These are phyloP conservation scores for Malus hybrid DNA, from an alignment of 331 rosid genomes.

Conservation along the genomic window DNA sequence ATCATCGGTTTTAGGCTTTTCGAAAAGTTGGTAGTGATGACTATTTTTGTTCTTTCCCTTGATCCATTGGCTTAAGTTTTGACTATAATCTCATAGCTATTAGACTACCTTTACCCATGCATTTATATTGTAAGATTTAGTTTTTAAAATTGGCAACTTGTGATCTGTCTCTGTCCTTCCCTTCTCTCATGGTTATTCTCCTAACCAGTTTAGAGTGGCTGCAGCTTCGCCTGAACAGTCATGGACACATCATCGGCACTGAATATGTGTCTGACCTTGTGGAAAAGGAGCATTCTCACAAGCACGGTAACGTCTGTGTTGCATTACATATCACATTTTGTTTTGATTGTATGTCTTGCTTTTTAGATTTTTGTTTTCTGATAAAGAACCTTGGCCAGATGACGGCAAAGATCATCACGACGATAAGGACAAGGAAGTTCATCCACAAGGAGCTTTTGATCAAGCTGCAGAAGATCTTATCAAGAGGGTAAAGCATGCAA, in stretches of 20 bases:
- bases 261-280: conserved; percentile 95
- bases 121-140: background rate
- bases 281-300: conserved; percentile 69
- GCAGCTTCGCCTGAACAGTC: conserved; percentile 81
- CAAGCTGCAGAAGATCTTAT: conserved; percentile 62
- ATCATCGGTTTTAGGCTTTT: background rate
- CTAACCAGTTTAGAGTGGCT: conserved; percentile 30
- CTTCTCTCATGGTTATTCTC: conserved; percentile 14
- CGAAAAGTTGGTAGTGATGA: background rate
- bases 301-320: conserved; percentile 51
- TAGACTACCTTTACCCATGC: background rate
- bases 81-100: background rate
- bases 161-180: background rate
- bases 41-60: background rate
- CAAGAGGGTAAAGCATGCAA: conserved; percentile 76
- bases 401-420: conserved; percentile 61
- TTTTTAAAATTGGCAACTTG: background rate
- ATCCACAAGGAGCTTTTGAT: conserved; percentile 56
- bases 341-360: background rate
- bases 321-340: background rate
- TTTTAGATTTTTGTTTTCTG: background rate
- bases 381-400: conserved; percentile 39
- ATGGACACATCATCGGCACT: conserved; percentile 82
- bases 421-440: conserved; percentile 47
- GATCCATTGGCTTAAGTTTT: background rate